Conservation (phyloP, 2,329 filamentous ascomycete genomes). For the Stemphylium lycopersici region DNA sequence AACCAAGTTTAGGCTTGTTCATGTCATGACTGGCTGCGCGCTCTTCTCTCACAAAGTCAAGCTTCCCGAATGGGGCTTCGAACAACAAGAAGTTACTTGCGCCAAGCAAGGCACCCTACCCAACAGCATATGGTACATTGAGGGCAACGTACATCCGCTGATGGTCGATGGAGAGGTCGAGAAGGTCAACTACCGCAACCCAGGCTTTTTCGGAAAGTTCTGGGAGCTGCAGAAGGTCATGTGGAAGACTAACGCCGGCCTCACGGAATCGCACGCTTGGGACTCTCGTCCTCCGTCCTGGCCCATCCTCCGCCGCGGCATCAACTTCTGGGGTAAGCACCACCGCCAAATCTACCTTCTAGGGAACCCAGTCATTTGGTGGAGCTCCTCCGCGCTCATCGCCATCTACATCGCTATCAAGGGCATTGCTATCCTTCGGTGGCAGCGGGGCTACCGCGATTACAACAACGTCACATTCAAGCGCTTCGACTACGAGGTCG, state of each 20-base stretch:
- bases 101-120: constrained; percentile 88
- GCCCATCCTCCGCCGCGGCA: constrained; percentile 89
- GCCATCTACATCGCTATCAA: constrained; percentile 83
- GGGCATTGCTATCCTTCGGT: constrained; percentile 82
- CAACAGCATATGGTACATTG: constrained; percentile 97
- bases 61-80: constrained; percentile 95
- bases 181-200: constrained; percentile 94
- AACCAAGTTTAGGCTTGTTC: constrained; percentile 93
- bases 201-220: constrained; percentile 97
- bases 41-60: constrained; percentile 99
- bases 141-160: constrained; percentile 83
- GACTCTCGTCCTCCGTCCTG: constrained; percentile 93
- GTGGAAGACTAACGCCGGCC: constrained; percentile 97
- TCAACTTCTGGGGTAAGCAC: constrained; percentile 98
- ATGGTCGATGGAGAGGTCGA: constrained; percentile 72
- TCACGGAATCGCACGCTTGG: constrained; percentile 97
- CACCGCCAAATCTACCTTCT: constrained; percentile 95
- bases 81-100: constrained; percentile 99
- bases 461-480: constrained; percentile 85
- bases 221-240: constrained; percentile 97
- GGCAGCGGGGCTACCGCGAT: constrained; percentile 92
- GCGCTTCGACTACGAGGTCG: constrained; percentile 97
- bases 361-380: constrained; percentile 90
- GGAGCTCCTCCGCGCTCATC: constrained; percentile 80
- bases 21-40: constrained; percentile 95